Evolutionary conservation across 768 basidiomycete species (phyloP).

Genomic region (Psilocybe subaeruginosa): DNA sequence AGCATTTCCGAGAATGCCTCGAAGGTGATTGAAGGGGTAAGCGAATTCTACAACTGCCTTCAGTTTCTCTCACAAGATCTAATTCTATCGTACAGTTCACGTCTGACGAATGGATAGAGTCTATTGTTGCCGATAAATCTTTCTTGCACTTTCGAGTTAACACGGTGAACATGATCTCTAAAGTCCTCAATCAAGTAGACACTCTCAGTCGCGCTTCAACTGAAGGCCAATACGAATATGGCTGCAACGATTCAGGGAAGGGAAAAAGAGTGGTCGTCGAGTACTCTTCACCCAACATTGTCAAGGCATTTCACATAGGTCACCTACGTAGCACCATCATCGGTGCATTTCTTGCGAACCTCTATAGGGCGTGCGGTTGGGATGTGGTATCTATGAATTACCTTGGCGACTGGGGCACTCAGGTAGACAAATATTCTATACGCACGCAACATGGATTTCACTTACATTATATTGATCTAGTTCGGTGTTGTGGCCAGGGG

Average conservation of each 20-base stretch:
- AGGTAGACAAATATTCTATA: slow-evolving; percentile 52
- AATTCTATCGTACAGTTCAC: slow-evolving; percentile 61
- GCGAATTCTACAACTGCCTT: slow-evolving; percentile 19
- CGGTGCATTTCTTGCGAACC: slow-evolving; percentile 87
- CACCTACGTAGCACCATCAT: slow-evolving; percentile 97
- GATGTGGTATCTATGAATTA: slow-evolving; percentile 92
- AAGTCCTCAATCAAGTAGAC: slow-evolving; percentile 78
- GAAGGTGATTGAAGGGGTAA: slow-evolving; percentile 73
- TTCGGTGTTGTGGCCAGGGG: slow-evolving; percentile 90
- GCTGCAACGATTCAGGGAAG: slow-evolving; percentile 71
- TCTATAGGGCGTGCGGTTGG: slow-evolving; percentile 94
- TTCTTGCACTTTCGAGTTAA: slow-evolving; percentile 85
- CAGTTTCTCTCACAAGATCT: background rate
- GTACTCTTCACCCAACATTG: slow-evolving; percentile 97
- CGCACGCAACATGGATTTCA: background rate
- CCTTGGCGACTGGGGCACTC: slow-evolving; percentile 98
- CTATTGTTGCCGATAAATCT: slow-evolving; percentile 68
- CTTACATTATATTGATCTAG: slow-evolving; percentile 34
- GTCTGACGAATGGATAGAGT: slow-evolving; percentile 78
- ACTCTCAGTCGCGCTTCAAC: slow-evolving; percentile 65
- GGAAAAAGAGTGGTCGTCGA: slow-evolving; percentile 89
- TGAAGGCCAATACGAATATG: slow-evolving; percentile 71
- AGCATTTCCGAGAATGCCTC: slow-evolving; percentile 80
- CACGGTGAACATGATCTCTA: slow-evolving; percentile 61
- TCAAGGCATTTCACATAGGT: slow-evolving; percentile 97